A percentile compares a stretch with the other conserved stretches of the same genome.
phyloP scores from a whole-genome alignment of 2,329 filamentous ascomycete species.

The Aspergillus alliaceus region DNA sequence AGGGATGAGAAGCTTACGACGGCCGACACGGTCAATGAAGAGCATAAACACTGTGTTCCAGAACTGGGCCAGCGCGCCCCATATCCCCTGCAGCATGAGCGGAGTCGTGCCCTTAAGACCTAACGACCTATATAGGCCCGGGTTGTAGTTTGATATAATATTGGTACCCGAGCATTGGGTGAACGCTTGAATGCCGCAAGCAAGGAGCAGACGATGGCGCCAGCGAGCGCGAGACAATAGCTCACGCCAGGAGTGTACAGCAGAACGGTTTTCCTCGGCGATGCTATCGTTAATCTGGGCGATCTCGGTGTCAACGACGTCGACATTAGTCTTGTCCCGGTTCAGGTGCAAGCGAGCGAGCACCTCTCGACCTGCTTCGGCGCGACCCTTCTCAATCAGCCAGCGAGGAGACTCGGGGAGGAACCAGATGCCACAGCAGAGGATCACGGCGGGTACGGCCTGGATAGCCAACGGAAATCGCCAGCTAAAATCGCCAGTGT shows the following conservation, averaged over 20 bases:
- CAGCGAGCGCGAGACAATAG: slow-evolving; percentile 45
- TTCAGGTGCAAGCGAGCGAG: slow-evolving; percentile 35
- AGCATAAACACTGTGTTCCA: slow-evolving; percentile 51
- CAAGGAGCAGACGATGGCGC: slow-evolving; percentile 49
- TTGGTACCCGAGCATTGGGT: slow-evolving; percentile 51
- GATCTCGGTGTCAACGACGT: slow-evolving; percentile 43
- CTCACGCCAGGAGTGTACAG: slow-evolving; percentile 39
- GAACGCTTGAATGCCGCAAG: slow-evolving; percentile 51
- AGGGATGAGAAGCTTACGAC: slow-evolving; percentile 51
- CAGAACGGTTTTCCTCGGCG: slow-evolving; percentile 35
- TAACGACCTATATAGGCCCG: slow-evolving; percentile 46
- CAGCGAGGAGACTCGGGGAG: slow-evolving; percentile 38
- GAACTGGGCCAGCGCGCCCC: slow-evolving; percentile 50
- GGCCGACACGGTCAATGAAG: slow-evolving; percentile 49
- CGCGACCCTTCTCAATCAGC: slow-evolving; percentile 37
- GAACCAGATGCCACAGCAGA: slow-evolving; percentile 34
- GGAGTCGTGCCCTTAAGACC: slow-evolving; percentile 47
- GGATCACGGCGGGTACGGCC: slow-evolving; percentile 42
- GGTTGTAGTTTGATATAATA: slow-evolving; percentile 47
- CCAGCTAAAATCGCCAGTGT: slow-evolving; percentile 32
- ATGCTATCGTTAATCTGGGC: slow-evolving; percentile 43
- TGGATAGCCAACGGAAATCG: slow-evolving; percentile 36
- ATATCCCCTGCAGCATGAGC: slow-evolving; percentile 54
- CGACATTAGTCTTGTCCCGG: slow-evolving; percentile 27
- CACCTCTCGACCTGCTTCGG: slow-evolving; percentile 34